phyloP scores from a whole-genome alignment of 495 filamentous ascomycete species.

The Penicillium daleae region DNA sequence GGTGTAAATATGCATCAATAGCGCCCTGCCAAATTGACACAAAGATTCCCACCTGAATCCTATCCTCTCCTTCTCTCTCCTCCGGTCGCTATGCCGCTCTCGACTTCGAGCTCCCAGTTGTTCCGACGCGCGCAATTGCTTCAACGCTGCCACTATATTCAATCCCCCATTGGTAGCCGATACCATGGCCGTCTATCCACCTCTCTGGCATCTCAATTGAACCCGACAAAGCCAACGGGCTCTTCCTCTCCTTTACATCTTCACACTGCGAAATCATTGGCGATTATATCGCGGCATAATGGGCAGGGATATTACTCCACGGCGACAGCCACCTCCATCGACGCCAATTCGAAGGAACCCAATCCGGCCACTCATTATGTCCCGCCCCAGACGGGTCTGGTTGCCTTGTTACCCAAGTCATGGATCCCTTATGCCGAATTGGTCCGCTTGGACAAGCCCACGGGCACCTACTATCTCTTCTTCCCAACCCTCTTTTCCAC shows the following conservation, averaged over 20 bases:
- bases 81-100: not conserved
- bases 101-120: conserved; percentile 6
- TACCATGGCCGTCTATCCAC: conserved; percentile 5
- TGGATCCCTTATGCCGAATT: conserved; percentile 95
- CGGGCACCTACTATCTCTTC: conserved; percentile 93
- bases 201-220: not conserved
- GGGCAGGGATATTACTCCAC: conserved; percentile 20
- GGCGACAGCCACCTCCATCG: not conserved
- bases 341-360: conserved; percentile 4
- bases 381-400: conserved; percentile 72
- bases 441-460: conserved; percentile 89
- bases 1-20: conserved; percentile 4
- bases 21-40: too few relatives aligned
- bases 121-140: conserved; percentile 12
- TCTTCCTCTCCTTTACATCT: not conserved
- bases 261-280: not conserved
- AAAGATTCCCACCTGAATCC: too few relatives aligned
- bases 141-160: conserved; percentile 2
- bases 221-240: not conserved
- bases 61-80: not conserved
- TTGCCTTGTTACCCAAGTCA: conserved; percentile 73
- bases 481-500: conserved; percentile 95
- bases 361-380: conserved; percentile 53
- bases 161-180: conserved; percentile 8
- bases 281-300: conserved; percentile 8